Base-by-base conservation (phyloP, 148 eudicot species). In the Selenicereus undatus region DNA sequence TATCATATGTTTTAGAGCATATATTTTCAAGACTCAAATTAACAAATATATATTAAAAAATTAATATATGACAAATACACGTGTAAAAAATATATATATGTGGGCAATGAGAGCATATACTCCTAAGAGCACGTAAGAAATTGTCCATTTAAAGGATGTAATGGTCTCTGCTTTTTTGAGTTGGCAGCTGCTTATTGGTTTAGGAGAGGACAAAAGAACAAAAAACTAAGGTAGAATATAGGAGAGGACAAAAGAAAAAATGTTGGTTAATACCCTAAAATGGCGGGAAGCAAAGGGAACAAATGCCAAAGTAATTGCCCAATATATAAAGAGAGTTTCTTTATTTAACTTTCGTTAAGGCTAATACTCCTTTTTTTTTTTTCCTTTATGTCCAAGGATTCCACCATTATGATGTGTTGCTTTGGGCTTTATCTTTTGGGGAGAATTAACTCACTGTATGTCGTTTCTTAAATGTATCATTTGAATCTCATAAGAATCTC, bases 261-360 rank as follows among this genome's bases (percentile, higher is more conserved):
- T 27, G 2, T 4, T 14, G 62, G 35, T 13, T 60, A 7, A 11
- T 39, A 42, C 51, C 27, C 76, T 51, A 39, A 30, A 74, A 71
- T 79, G 78, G 82, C 78, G 62, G 82, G 83, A 82, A 78, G 82
- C 85, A 82, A 70, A 75, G 80, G 35, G 83, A 79, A 82, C 85
- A 82, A 76, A 82, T 68, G 74, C 32, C 65, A 82, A 85, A 78
- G 84, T 51, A 71, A 11, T 39, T 39, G 27, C 11, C 6, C 50
- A 50, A 52, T 27, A 70, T 56, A 52, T 20, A 32, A 27, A 50
- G 24, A 20, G 58, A 20, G 16, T 11, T n/a, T 18, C 76, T 74
- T 74, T 74, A 48, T 24, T 24, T 69, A 17, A 18, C 27, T 68
- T 4, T 10, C 1, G 8, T 48, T 48, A 48, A 48, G 32, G 56